phyloP scores from a whole-genome alignment of 2,329 filamentous ascomycete genomes.

The Pleurostoma richardsiae region DNA sequence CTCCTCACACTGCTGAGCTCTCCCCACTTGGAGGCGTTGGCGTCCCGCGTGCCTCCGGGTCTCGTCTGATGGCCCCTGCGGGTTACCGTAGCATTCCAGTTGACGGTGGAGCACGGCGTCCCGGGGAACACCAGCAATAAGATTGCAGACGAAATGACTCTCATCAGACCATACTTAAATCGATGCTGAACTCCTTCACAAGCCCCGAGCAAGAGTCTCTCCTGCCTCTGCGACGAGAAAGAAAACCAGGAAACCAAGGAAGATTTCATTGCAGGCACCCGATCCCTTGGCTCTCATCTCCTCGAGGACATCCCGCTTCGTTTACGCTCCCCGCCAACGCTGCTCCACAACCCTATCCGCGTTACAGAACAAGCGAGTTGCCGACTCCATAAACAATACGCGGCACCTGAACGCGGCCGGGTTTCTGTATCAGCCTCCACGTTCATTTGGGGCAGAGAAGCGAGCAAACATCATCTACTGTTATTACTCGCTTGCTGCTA shows the following conservation, averaged over 20 bases:
- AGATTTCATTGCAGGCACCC: no score
- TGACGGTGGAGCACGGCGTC: neutral
- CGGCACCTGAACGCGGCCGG: neutral
- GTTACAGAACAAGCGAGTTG: no score
- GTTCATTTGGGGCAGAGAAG: neutral
- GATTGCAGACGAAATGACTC: constrained; percentile 10
- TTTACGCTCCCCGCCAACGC: neutral
- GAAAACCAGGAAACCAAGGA: no score
- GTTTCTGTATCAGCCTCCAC: neutral
- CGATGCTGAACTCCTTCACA: neutral
- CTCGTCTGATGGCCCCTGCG: constrained; percentile 11
- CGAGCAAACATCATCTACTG: no score
- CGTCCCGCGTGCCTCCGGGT: constrained; percentile 2
- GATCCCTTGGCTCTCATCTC: no score
- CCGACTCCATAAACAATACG: no score
- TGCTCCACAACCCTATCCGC: neutral
- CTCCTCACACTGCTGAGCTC: constrained; percentile 6
- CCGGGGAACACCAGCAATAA: constrained; percentile 1
- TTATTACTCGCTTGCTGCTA: neutral
- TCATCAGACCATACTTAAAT: constrained; percentile 6
- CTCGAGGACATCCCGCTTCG: no score
- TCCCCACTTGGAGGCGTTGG: constrained; percentile 5
- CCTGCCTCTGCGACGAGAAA: no score
- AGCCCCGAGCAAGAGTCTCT: neutral
- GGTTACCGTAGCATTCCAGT: constrained; percentile 11